These are phyloP conservation scores for Proliferodiscus dingleyae DNA, from an alignment of 2,329 filamentous ascomycete genomes.

Conservation along the genomic window DNA sequence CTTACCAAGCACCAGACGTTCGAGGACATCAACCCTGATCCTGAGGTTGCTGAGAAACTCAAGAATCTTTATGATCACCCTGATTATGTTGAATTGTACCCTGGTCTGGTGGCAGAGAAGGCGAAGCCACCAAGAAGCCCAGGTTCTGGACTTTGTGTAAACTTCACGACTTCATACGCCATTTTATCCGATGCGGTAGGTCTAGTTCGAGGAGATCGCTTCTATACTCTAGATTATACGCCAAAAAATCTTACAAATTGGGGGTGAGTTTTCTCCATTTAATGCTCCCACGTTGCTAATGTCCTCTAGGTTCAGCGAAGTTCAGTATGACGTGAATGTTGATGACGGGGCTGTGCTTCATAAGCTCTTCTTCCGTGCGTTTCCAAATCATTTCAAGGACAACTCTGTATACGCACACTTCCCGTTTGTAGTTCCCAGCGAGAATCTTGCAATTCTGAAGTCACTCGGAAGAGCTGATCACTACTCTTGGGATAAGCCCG, in stretches of 20 bases:
- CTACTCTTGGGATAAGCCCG: conserved; percentile 65
- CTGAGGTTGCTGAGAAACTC: conserved; percentile 61
- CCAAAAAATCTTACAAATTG: conserved; percentile 74
- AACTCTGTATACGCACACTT: conserved; percentile 69
- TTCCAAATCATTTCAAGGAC: conserved; percentile 72
- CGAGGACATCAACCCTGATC: conserved; percentile 78
- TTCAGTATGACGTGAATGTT: conserved; percentile 64
- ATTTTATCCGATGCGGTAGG: conserved; percentile 56
- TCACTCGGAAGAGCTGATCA: conserved; percentile 60
- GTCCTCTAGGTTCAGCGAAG: conserved; percentile 41
- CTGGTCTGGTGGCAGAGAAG: conserved; percentile 60
- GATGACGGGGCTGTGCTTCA: conserved; percentile 83
- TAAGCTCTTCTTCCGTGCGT: conserved; percentile 74
- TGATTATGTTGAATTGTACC: conserved; percentile 61
- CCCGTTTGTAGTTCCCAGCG: conserved; percentile 58
- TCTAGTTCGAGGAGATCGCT: conserved; percentile 53
- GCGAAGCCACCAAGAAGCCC: conserved; percentile 46
- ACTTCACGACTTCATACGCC: conserved; percentile 50
- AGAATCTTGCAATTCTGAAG: conserved; percentile 67
- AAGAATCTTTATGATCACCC: conserved; percentile 59
- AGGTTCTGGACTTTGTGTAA: conserved; percentile 48
- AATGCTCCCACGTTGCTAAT: conserved; percentile 25
- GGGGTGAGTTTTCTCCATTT: conserved; percentile 52
- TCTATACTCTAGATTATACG: conserved; percentile 46
- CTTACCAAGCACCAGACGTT: conserved; percentile 72